Base-by-base conservation (phyloP, 352 stramenopile species). In the Phytophthora cryptogea region DNA sequence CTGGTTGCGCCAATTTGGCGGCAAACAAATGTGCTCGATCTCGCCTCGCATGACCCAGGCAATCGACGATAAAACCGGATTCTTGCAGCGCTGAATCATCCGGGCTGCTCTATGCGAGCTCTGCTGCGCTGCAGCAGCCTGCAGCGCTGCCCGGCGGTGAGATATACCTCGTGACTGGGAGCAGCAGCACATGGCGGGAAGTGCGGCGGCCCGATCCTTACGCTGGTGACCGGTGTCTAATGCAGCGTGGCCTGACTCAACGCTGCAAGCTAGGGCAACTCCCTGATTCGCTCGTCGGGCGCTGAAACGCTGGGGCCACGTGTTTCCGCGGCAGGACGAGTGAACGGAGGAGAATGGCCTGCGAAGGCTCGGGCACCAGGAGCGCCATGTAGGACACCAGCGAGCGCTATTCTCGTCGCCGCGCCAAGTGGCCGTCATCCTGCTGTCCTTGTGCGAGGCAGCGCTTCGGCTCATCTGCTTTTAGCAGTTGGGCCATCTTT, bases 321-420 rank as follows among this genome's bases (percentile, higher is more conserved):
- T 62, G 54, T 62, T 62, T 54, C 54, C 44, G 13, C 14, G 16
- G 26, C 44, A 36, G 41, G 36, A 56, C 28, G 47, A 54, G 53
- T 44, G 44, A 47, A 5, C 33, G 54, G 37, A 44, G 54, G 35
- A 55, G 54, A 36, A 40, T 11, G 51, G 17, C 13, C 16, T 26
- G 36, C n/a, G 36, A 42, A 17, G 33, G 14, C 14, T 7, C 35
- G 14, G 13, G 17, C 16, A 17, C 2, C 42, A 23, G 11, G 2
- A 46, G 40, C 20, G 35, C 1, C 23, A 7, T 17, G 14, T 1
- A 20, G 7, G 2, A 9, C n/a, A 14, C 35, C 30, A 46, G 17
- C n/a, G 46, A 16, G 31, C 14, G 14, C 27, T 54, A 66, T 66
- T 60, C 28, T 48, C 17, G 48, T 43, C 37, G 16, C 11, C 32